phyloP scores from a whole-genome alignment of 148 eudicot genomes.

The Rhododendron ferrugineum region DNA sequence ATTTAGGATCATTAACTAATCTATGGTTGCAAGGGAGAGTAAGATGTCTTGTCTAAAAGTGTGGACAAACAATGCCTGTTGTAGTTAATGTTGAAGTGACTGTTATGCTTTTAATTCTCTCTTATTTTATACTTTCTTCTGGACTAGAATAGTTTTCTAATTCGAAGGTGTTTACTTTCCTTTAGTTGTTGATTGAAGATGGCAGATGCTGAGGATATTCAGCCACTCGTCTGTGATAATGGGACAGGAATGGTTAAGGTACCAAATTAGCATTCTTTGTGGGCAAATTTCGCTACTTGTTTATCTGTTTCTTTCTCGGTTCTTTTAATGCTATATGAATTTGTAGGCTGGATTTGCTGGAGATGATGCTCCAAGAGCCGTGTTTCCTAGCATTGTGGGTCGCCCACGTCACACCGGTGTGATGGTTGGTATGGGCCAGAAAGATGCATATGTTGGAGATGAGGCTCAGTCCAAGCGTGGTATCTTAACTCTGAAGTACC shows the following conservation, averaged over 20 bases:
- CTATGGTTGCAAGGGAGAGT: neutral
- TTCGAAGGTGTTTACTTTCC: neutral
- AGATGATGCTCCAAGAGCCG: constrained; percentile 66
- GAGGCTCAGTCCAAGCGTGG: constrained; percentile 25
- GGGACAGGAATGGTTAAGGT: constrained; percentile 26
- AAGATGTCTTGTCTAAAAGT: neutral
- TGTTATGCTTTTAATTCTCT: neutral
- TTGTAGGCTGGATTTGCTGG: constrained; percentile 64
- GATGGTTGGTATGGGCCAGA: constrained; percentile 26
- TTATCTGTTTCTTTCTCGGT: neutral
- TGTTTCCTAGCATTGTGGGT: constrained; percentile 56
- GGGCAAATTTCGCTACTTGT: neutral
- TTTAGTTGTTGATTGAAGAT: constrained; percentile 15
- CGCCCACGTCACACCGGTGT: constrained; percentile 40
- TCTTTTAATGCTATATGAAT: neutral
- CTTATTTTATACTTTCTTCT: neutral
- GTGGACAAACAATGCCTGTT: neutral
- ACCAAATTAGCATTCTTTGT: neutral
- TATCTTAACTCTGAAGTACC: constrained; percentile 20
- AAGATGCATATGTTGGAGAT: constrained; percentile 22
- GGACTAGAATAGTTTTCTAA: neutral
- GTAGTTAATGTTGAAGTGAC: neutral
- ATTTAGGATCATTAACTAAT: neutral
- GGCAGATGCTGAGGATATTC: constrained; percentile 23
- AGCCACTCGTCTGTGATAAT: constrained; percentile 23